Percentiles rank a stretch among this genome's conserved stretches.
Conservation (phyloP, 768 basidiomycete genomes). For the Suillus paluster region DNA sequence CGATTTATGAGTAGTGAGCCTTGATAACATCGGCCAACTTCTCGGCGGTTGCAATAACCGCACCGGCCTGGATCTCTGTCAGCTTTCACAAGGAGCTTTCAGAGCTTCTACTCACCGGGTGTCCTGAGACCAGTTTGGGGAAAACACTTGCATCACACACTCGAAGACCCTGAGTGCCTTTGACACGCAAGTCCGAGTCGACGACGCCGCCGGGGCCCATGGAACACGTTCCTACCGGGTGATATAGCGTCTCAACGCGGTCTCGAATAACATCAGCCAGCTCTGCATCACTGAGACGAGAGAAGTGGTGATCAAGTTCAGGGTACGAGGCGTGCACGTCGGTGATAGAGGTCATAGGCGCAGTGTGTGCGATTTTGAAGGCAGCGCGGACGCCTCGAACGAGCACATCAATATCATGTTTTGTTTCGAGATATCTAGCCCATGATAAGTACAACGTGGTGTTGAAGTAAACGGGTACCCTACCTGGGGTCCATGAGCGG, state of each 20-base stretch:
- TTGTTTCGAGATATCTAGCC: conserved; percentile 45
- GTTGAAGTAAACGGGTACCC: conserved; percentile 25
- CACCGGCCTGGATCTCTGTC: conserved; percentile 24
- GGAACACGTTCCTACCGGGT: conserved; percentile 44
- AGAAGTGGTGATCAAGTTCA: conserved; percentile 43
- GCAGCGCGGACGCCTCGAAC: conserved; percentile 46
- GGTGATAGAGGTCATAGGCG: conserved; percentile 43
- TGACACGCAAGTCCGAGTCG: conserved; percentile 46
- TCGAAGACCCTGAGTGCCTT: conserved; percentile 46
- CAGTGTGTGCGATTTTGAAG: conserved; percentile 40
- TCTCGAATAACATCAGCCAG: conserved; percentile 39
- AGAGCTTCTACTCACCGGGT: conserved; percentile 41
- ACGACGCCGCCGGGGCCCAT: conserved; percentile 44
- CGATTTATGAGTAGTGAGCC: conserved; percentile 19
- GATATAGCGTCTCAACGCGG: conserved; percentile 46
- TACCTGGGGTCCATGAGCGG: conserved; percentile 52
- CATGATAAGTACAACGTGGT: background rate
- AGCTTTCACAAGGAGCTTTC: background rate
- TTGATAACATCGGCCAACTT: conserved; percentile 40
- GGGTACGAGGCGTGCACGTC: conserved; percentile 35
- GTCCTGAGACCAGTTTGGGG: conserved; percentile 48
- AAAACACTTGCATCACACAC: conserved; percentile 53
- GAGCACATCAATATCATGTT: conserved; percentile 44
- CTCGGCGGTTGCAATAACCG: conserved; percentile 38
- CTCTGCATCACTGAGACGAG: conserved; percentile 35